phyloP scores from a whole-genome alignment of 2,329 filamentous ascomycete species.

The Geosmithia flava region DNA sequence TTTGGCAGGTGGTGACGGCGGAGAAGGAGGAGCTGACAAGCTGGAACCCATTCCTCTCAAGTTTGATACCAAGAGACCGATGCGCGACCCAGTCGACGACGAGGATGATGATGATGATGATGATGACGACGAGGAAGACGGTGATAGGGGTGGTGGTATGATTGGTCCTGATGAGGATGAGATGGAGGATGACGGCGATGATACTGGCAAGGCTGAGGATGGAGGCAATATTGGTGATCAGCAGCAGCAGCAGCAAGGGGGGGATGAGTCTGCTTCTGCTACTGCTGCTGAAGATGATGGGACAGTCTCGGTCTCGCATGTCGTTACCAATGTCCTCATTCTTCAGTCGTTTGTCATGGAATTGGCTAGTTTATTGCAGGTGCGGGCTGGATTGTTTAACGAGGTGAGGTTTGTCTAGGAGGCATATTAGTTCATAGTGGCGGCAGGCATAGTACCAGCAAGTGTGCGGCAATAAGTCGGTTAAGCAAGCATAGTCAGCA shows the following conservation, averaged over 20 bases:
- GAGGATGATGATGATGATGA: slow-evolving; percentile 6
- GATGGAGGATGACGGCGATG: slow-evolving; percentile 11
- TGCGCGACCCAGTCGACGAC: slow-evolving; percentile 7
- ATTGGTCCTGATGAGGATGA: slow-evolving; percentile 2
- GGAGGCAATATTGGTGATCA: background rate
- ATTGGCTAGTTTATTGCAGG: slow-evolving; percentile 61
- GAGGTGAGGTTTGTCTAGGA: slow-evolving; percentile 50
- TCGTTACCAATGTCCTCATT: slow-evolving; percentile 69
- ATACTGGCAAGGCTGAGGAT: slow-evolving; percentile 7
- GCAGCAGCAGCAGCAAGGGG: background rate
- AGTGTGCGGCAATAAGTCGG: no score
- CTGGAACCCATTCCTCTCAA: slow-evolving; percentile 30
- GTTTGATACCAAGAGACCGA: slow-evolving; percentile 20
- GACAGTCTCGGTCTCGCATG: slow-evolving; percentile 59
- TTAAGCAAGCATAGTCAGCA: no score
- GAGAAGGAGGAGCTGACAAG: background rate
- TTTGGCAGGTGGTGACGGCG: slow-evolving; percentile 16
- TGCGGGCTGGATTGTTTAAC: slow-evolving; percentile 62
- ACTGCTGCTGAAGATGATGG: slow-evolving; percentile 10
- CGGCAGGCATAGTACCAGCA: no score
- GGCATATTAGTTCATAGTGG: no score
- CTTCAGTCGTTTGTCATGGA: slow-evolving; percentile 73
- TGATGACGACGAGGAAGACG: slow-evolving; percentile 5
- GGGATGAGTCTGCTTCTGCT: background rate
- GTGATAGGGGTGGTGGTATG: slow-evolving; percentile 1